Evolutionary conservation across 495 filamentous ascomycete genomes (phyloP), one percentile per base, ranked within the genome.

Genomic region (Penicillium herquei): DNA sequence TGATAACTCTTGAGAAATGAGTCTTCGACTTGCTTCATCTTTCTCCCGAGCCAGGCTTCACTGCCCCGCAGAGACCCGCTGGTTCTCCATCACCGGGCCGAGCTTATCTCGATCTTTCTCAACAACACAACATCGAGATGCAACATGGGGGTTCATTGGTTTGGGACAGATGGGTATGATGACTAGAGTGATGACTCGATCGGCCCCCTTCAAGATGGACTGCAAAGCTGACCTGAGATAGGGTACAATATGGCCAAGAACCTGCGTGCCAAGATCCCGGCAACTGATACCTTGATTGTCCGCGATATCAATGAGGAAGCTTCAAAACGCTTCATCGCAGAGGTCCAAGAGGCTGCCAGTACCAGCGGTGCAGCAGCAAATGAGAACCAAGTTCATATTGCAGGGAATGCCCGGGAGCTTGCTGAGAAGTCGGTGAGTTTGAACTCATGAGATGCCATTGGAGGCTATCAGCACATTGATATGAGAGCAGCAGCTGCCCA

Each of bases 181-280:
- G 21, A 34, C 12, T 37, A 6, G 12, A 37, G 4, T 26, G 21
- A 26, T 26, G 21, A 26, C 1, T 26, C 4, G 21, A 26, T 26
- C 21, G 4, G 2, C 21, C 21, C n/a, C 1, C 3, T 13, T 50
- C 21, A 17, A 52, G 13, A n/a, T 32, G 51, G 37, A 31, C 32
- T n/a, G n/a, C 11, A 51, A 47, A 62, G 56, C 37, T n/a, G 35
- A 46, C 50, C 13, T 56, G 33, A 18, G 16, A 81, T 40, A 57
- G 89, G 89, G 3, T 93, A 88, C 54, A 85, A 88, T 59, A 95
- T 96, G 91, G 91, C 91, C n/a, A 84, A 82, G 67, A 96, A 94
- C 62, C 75, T 96, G 1, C 87, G 89, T 57, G 76, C 84, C 26
- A 93, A 92, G 63, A 83, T 94, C 9, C 77, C 89, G 4, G 76